phyloP scores from a whole-genome alignment of 176 grass and related monocot genomes.

The Triticum monococcum region DNA sequence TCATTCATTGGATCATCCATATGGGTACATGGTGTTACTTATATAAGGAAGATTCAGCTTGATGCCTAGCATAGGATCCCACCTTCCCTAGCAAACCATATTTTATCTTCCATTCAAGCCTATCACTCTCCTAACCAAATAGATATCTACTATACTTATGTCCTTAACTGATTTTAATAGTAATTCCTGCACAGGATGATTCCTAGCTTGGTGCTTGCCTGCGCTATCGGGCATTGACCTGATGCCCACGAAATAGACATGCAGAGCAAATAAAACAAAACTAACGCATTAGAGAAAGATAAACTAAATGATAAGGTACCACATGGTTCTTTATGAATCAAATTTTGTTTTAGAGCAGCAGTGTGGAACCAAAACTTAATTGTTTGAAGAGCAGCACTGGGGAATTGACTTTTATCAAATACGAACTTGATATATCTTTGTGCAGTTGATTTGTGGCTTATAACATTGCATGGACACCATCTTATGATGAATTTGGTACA shows the following conservation, averaged over 20 bases:
- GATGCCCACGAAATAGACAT: neutral
- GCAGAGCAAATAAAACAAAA: neutral
- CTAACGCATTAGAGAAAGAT: neutral
- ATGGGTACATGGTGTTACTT: neutral
- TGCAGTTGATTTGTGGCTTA: neutral
- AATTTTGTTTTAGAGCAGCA: neutral
- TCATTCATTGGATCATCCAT: neutral
- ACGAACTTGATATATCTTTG: neutral
- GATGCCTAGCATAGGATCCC: neutral
- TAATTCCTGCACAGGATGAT: neutral
- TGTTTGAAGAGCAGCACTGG: neutral
- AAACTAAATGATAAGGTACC: neutral
- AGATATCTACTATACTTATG: neutral
- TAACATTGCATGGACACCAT: neutral
- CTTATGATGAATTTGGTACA: neutral
- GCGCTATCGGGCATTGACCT: neutral
- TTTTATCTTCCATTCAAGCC: neutral
- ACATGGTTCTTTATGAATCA: neutral
- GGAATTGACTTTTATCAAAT: neutral
- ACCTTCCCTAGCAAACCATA: neutral
- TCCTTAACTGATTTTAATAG: neutral
- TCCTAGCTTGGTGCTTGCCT: neutral
- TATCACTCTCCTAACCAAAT: neutral
- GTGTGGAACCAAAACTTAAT: slow-evolving; percentile 4
- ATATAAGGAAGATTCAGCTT: neutral